Evolutionary conservation across 441 rosid species (phyloP).

Genomic region (Adansonia gregorii): DNA sequence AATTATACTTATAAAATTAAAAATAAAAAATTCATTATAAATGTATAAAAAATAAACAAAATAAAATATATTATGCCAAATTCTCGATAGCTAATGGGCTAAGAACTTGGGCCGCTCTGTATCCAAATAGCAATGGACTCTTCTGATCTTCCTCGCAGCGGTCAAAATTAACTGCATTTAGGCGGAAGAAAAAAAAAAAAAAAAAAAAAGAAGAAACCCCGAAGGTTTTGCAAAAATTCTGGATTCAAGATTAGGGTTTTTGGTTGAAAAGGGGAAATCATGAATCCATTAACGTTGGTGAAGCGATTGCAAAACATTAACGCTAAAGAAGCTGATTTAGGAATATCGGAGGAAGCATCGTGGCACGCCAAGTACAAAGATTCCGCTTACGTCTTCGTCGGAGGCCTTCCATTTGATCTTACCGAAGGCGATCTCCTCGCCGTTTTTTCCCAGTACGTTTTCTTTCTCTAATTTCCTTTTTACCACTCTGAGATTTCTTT

Average conservation of each 20-base stretch:
- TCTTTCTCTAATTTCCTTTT: background rate
- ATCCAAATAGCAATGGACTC: background rate
- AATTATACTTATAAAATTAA: too few relatives aligned
- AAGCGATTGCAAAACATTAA: conserved; percentile 74
- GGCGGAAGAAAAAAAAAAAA: background rate
- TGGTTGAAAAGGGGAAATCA: conserved; percentile 22
- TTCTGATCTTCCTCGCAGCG: background rate
- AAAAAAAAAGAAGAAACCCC: background rate
- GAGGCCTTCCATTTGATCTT: conserved; percentile 88
- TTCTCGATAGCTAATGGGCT: background rate
- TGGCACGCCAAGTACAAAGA: conserved; percentile 95
- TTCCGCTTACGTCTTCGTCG: conserved; percentile 79
- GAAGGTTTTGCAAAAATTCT: background rate
- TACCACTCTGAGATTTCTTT: background rate
- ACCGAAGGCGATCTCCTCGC: conserved; percentile 98
- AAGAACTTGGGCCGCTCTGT: background rate
- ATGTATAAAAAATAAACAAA: too few relatives aligned
- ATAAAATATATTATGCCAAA: background rate
- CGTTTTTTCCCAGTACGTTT: conserved; percentile 81
- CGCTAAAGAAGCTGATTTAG: conserved; percentile 74
- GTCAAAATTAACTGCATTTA: background rate
- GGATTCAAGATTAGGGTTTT: conserved; percentile 11
- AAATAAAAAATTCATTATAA: too few relatives aligned
- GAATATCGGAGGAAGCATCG: conserved; percentile 84
- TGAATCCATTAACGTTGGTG: conserved; percentile 87